These are phyloP conservation scores for Zymoseptoria passerinii DNA, from an alignment of 2,329 filamentous ascomycete genomes.

Conservation along the genomic window DNA sequence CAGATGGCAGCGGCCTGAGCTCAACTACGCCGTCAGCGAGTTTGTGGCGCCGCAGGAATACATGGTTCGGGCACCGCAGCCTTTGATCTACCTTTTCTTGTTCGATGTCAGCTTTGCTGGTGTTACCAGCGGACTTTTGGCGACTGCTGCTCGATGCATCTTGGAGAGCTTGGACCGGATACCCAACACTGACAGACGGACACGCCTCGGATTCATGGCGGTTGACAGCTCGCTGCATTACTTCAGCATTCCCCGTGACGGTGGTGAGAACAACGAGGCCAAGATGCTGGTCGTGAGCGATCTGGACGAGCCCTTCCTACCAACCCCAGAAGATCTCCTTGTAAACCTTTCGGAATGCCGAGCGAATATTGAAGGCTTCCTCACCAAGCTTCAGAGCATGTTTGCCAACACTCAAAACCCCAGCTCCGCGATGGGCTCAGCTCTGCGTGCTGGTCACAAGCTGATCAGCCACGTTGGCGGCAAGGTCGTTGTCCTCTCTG, in stretches of 20 bases:
- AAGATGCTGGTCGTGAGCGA: constrained; percentile 94
- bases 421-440: constrained; percentile 89
- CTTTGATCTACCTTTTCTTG: constrained; percentile 88
- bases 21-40: constrained; percentile 95
- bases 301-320: constrained; percentile 90
- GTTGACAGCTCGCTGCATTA: constrained; percentile 94
- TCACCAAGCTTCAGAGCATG: constrained; percentile 88
- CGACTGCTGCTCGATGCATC: constrained; percentile 87
- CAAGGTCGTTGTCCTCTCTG: constrained; percentile 86
- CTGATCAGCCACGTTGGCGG: constrained; percentile 89
- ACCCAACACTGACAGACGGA: constrained; percentile 93
- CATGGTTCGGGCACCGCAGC: constrained; percentile 96
- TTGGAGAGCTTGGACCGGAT: constrained; percentile 91
- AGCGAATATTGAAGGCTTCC: constrained; percentile 82
- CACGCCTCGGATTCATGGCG: constrained; percentile 86
- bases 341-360: constrained; percentile 84
- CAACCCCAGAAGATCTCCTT: constrained; percentile 82
- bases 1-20: constrained; percentile 80
- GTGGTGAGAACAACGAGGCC: constrained; percentile 73
- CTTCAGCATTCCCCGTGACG: constrained; percentile 86
- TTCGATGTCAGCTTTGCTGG: constrained; percentile 90
- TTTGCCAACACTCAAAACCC: constrained; percentile 89
- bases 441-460: constrained; percentile 86
- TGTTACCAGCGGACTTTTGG: constrained; percentile 81
- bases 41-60: constrained; percentile 98